Conservation (phyloP, 495 filamentous ascomycete species). For the Tuber umbilicatum region DNA sequence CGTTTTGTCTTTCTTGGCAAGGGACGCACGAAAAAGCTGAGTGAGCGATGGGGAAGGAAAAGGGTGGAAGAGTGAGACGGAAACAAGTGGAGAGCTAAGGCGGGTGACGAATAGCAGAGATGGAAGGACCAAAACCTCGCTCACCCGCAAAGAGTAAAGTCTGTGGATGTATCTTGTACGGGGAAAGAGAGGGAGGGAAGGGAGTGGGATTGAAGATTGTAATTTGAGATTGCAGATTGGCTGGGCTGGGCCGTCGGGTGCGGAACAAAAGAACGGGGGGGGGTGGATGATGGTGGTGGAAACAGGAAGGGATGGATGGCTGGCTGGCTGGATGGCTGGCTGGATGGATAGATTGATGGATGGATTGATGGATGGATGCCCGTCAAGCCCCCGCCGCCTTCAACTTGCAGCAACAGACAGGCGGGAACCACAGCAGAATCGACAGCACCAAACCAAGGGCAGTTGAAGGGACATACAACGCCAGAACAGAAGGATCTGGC, state of each 20-base stretch:
- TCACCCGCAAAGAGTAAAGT: slow-evolving; percentile 1
- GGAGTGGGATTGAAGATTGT: slow-evolving; percentile 10
- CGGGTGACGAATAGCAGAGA: not conserved
- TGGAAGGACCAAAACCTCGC: not conserved
- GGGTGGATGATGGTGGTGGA: slow-evolving; percentile 21
- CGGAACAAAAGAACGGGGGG: slow-evolving; percentile 17
- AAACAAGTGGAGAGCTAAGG: not conserved
- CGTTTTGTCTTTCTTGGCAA: slow-evolving; percentile 7
- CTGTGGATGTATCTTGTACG: not conserved
- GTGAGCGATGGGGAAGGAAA: not conserved
- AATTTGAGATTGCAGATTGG: slow-evolving; percentile 27
- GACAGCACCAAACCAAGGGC: not conserved
- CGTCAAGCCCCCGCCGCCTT: slow-evolving; percentile 19
- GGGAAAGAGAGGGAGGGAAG: not conserved
- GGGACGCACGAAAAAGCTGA: not conserved
- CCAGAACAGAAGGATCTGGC: not conserved
- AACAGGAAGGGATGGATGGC: slow-evolving; percentile 11
- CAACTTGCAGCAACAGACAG: slow-evolving; percentile 5
- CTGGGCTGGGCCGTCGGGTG: slow-evolving; percentile 20
- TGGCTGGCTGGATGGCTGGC: slow-evolving; percentile 16
- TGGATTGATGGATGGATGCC: slow-evolving; percentile 20
- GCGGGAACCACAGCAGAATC: not conserved
- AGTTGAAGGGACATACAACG: not conserved
- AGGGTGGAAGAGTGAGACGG: not conserved
- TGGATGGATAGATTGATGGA: too few relatives aligned